phyloP scores from a whole-genome alignment of 306 rosid species.

The Luffa aegyptiaca region DNA sequence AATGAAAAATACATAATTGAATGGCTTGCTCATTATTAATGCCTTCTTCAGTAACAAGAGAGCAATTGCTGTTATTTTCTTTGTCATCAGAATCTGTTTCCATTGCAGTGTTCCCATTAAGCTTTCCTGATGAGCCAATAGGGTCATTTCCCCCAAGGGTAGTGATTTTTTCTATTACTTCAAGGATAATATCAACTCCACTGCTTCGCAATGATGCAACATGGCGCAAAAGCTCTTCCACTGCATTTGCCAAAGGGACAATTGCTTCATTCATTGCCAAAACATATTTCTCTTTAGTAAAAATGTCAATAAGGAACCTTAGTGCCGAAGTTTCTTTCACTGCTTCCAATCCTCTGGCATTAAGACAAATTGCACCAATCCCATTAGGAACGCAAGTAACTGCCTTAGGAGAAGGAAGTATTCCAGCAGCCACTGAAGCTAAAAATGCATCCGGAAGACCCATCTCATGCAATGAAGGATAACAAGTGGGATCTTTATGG shows the following conservation, averaged over 20 bases:
- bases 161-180: constrained; percentile 60
- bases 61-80: constrained; percentile 40
- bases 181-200: constrained; percentile 85
- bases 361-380: constrained; percentile 93
- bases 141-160: constrained; percentile 44
- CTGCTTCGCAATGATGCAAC: constrained; percentile 74
- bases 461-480: constrained; percentile 72
- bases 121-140: constrained; percentile 48
- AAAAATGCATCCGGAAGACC: constrained; percentile 91
- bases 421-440: constrained; percentile 68
- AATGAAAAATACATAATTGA: constrained; percentile 71
- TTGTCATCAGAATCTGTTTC: constrained; percentile 73
- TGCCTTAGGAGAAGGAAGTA: constrained; percentile 89
- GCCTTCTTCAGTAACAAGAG: constrained; percentile 46
- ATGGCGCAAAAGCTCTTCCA: constrained; percentile 93
- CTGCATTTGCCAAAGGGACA: constrained; percentile 87
- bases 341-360: constrained; percentile 77
- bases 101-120: constrained; percentile 57
- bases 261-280: constrained; percentile 84
- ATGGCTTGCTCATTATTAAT: constrained; percentile 56
- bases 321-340: constrained; percentile 65
- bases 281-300: constrained; percentile 74
- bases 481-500: constrained; percentile 93
- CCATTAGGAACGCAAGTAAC: constrained; percentile 88
- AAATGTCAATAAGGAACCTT: constrained; percentile 73